A percentile compares a stretch with the other conserved stretches of the same genome.
Conservation (phyloP, 768 basidiomycete genomes). For the Sutorius australiensis region DNA sequence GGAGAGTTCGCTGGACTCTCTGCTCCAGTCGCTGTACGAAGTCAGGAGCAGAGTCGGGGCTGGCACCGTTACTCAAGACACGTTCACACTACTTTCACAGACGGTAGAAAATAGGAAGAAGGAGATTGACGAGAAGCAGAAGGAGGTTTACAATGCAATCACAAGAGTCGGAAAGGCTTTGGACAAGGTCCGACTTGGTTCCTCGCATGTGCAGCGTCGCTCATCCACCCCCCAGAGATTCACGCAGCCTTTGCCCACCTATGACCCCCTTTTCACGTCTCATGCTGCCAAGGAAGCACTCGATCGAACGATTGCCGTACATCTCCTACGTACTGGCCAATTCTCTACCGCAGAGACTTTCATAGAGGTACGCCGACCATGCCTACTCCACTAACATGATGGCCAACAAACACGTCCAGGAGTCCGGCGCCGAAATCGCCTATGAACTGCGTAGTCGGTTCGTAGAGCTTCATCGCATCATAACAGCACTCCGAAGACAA, state of each 20-base stretch:
- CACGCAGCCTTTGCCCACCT: conserved; percentile 57
- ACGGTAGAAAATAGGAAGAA: conserved; percentile 71
- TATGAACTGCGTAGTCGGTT: conserved; percentile 53
- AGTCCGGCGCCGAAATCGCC: conserved; percentile 59
- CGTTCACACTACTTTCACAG: conserved; percentile 48
- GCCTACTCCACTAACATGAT: not conserved
- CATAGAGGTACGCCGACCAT: conserved; percentile 48
- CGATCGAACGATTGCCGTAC: conserved; percentile 67
- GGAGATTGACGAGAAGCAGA: conserved; percentile 83
- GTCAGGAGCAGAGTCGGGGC: conserved; percentile 51
- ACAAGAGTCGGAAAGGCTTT: conserved; percentile 78
- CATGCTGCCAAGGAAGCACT: conserved; percentile 55
- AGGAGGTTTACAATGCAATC: conserved; percentile 78
- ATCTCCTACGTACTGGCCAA: conserved; percentile 78
- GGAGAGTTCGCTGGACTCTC: conserved; percentile 57
- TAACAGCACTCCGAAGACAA: conserved; percentile 59
- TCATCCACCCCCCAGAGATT: conserved; percentile 47
- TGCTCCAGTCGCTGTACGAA: conserved; percentile 55
- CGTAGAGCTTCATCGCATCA: conserved; percentile 65
- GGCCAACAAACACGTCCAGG: conserved; percentile 39
- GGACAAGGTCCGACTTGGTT: conserved; percentile 68
- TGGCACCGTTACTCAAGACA: conserved; percentile 46
- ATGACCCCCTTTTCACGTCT: conserved; percentile 64
- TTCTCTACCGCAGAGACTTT: conserved; percentile 76
- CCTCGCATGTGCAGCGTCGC: not conserved